Evolutionary conservation across 2,329 filamentous ascomycete genomes (phyloP).

Genomic region (Dendrostoma leiphaemia): DNA sequence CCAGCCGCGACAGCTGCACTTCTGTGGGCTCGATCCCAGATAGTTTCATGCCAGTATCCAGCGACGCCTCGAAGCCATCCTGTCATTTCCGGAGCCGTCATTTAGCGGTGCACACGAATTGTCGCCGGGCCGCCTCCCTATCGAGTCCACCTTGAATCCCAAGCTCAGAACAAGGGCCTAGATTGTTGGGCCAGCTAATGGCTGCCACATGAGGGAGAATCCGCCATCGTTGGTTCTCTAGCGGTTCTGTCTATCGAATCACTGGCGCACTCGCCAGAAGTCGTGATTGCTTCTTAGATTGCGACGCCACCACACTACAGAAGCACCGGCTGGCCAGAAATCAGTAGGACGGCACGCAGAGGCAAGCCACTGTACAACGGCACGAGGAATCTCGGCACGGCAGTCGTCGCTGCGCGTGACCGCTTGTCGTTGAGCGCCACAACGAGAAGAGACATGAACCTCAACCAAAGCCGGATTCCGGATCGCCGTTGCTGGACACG

Average conservation of each 20-base stretch:
- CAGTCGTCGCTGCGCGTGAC: slow-evolving; percentile 4
- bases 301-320: slow-evolving; percentile 8
- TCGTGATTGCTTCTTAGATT: slow-evolving; percentile 3
- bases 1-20: too few relatives aligned
- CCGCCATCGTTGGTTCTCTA: slow-evolving; percentile 12
- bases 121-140: slow-evolving; percentile 9
- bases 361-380: slow-evolving; percentile 11
- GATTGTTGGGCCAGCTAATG: not conserved
- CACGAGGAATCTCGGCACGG: not conserved
- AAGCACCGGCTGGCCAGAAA: slow-evolving; percentile 2
- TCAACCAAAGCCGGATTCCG: not conserved
- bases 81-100: slow-evolving; percentile 1
- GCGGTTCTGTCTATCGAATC: slow-evolving; percentile 15
- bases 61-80: too few relatives aligned
- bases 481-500: not conserved
- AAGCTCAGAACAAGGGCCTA: not conserved
- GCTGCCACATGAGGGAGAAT: not conserved
- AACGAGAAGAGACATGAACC: not conserved
- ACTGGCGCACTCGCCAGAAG: slow-evolving; percentile 7
- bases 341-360: not conserved
- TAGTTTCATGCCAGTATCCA: slow-evolving; percentile 4
- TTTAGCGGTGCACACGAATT: slow-evolving; percentile 7
- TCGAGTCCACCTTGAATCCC: not conserved
- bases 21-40: not conserved
- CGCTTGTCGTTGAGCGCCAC: not conserved